Base-by-base conservation (phyloP, 108 stramenopile genomes). In the Discostella pseudostelligera region DNA sequence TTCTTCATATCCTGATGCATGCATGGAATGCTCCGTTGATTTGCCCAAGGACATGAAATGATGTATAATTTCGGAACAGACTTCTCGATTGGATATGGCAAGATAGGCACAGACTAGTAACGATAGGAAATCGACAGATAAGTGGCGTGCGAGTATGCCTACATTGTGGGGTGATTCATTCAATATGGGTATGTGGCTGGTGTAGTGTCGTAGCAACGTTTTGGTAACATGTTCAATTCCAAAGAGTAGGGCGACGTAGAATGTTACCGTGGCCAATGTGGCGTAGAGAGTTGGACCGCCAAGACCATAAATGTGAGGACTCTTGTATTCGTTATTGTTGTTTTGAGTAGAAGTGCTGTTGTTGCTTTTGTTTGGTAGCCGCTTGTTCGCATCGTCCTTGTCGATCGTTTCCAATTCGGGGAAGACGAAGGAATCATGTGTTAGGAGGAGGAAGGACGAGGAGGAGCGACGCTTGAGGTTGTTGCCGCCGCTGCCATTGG, bases 101-200 rank as follows among this genome's bases (percentile, higher is more conserved):
- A 90, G 32, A 61, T 59, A 69, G 47, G 83, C 79, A 48, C 77
- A 80, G 1, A 81, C 59, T 28, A 78, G 56, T 37, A 82, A 81
- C 53, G 72, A 48, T 19, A 83, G 32, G 13, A 83, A 66, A 65
- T 94, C 93, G 8, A 84, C 81, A 4, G 84, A 88, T 4, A 94
- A 25, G 50, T 94, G 93, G 19, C 93, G 72, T 0, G 93, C 84
- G n/a, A 94, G 39, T 22, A 94, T 85, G 10, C 72, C 62, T 22
- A 90, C 87, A 79, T 88, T 87, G 46, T 59, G 62, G 44, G 81
- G 69, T 20, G 50, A 46, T 44, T 78, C 57, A 32, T 32, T 32
- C 42, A 93, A 65, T 1, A 93, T 39, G 1, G 83, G 82, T 69
- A 88, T 85, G 14, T 69, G 24, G 65, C 83, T 39, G 1, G 60